phyloP scores from a whole-genome alignment of 1,284 basidiomycete genomes.

The Cystobasidiaceae sp. region DNA sequence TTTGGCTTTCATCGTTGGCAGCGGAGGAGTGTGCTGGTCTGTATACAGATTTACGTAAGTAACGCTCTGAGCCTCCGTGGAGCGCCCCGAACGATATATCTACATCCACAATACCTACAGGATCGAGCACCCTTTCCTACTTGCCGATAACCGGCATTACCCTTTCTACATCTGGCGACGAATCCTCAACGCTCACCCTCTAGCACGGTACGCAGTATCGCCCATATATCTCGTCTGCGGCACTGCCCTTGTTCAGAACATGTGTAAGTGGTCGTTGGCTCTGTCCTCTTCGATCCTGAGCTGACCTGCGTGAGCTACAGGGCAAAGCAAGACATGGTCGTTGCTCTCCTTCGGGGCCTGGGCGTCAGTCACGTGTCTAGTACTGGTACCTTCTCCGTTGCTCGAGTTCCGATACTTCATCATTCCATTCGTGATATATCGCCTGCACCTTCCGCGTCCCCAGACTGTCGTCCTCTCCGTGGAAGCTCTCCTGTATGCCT shows the following conservation, averaged over 20 bases:
- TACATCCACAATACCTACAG: no score
- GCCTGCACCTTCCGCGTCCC: constrained; percentile 54
- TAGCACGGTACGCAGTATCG: constrained; percentile 66
- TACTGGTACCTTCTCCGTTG: constrained; percentile 76
- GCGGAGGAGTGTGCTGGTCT: no score
- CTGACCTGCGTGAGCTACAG: no score
- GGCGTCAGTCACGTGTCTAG: constrained; percentile 59
- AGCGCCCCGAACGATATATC: no score
- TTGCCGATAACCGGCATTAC: constrained; percentile 92
- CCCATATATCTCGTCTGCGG: constrained; percentile 63
- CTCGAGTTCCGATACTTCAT: constrained; percentile 90
- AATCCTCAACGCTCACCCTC: constrained; percentile 65
- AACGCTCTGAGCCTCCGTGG: no score
- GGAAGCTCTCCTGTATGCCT: constrained; percentile 34
- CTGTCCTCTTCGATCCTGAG: no score
- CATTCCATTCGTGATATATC: constrained; percentile 73
- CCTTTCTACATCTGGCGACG: constrained; percentile 89
- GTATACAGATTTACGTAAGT: constrained; percentile 68
- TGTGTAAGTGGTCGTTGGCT: constrained; percentile 32
- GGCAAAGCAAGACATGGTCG: background rate
- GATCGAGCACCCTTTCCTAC: constrained; percentile 84
- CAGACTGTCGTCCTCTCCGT: background rate
- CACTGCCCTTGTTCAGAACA: constrained; percentile 31
- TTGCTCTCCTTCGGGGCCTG: constrained; percentile 32
- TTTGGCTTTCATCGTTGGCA: no score